Conservation (phyloP, 2,329 filamentous ascomycete genomes). For the Monosporascus sp. region DNA sequence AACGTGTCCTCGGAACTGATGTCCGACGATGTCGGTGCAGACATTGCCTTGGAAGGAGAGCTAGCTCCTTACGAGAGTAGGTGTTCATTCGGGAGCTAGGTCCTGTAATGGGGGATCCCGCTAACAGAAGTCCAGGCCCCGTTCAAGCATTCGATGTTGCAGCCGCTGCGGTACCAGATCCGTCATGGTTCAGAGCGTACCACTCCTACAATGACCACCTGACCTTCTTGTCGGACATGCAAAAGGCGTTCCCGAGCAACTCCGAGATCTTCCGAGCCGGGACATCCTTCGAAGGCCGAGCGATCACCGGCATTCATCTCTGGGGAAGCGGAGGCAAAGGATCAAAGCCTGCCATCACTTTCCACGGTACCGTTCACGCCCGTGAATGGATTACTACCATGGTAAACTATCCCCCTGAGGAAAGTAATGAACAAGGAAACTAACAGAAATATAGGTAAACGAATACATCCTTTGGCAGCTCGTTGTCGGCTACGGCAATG, state of each 20-base stretch:
- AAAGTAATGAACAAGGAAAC: background rate
- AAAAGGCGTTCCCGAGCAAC: constrained; percentile 37
- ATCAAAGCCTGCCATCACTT: constrained; percentile 43
- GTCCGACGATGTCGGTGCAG: constrained; percentile 22
- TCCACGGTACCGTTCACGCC: constrained; percentile 49
- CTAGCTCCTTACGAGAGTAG: constrained; percentile 15
- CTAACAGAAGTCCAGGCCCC: constrained; percentile 7
- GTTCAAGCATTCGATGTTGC: constrained; percentile 4
- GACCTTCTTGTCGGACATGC: constrained; percentile 41
- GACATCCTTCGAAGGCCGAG: constrained; percentile 37
- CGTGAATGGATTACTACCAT: constrained; percentile 51
- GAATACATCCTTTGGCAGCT: constrained; percentile 46
- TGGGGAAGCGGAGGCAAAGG: constrained; percentile 41
- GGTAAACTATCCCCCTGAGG: constrained; percentile 45
- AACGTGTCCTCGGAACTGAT: constrained; percentile 18
- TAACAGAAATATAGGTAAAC: constrained; percentile 22
- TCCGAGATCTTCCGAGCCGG: constrained; percentile 44
- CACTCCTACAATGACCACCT: constrained; percentile 49
- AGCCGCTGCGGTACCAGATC: constrained; percentile 22
- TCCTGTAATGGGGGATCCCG: background rate
- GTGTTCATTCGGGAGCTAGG: background rate
- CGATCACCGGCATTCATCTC: constrained; percentile 57
- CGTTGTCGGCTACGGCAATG: constrained; percentile 36
- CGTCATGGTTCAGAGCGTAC: constrained; percentile 49
- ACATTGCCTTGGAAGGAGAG: constrained; percentile 22